Percentiles rank a stretch among this genome's conserved stretches.
Evolutionary conservation across 441 rosid genomes (phyloP).

Genomic region (Adansonia madagascariensis): DNA sequence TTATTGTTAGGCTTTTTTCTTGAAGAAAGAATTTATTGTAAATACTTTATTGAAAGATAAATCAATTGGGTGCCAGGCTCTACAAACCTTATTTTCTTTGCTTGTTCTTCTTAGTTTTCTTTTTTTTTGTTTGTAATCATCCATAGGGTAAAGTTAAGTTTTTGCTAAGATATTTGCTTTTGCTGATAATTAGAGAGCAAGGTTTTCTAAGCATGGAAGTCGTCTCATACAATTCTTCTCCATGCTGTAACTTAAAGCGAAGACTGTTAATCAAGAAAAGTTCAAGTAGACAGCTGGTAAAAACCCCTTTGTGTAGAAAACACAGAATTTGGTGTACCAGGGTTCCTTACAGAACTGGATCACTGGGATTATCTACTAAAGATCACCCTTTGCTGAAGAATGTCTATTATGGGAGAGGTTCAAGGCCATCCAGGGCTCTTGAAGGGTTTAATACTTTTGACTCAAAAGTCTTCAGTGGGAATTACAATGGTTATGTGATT

Average conservation of each 20-base stretch:
- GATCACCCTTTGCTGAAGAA: conserved; percentile 29
- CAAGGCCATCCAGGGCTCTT: conserved; percentile 24
- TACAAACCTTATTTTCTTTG: background rate
- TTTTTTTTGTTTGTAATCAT: background rate
- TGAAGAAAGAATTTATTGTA: background rate
- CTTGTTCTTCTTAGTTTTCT: background rate
- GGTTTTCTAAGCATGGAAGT: conserved; percentile 48
- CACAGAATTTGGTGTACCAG: conserved; percentile 29
- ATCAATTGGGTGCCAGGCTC: background rate
- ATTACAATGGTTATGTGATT: conserved; percentile 57
- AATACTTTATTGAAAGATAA: background rate
- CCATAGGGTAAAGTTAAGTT: background rate
- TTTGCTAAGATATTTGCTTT: conserved; percentile 12
- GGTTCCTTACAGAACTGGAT: conserved; percentile 35
- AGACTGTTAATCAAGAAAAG: conserved; percentile 28
- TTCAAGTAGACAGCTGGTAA: conserved; percentile 30
- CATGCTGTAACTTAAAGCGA: conserved; percentile 36
- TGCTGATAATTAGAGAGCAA: conserved; percentile 32
- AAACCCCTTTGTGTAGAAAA: conserved; percentile 33
- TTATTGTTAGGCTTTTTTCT: background rate
- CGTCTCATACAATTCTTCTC: conserved; percentile 39
- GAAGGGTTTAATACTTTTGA: conserved; percentile 31
- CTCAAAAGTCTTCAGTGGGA: conserved; percentile 48
- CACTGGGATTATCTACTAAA: conserved; percentile 28
- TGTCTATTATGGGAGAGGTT: conserved; percentile 25